Evolutionary conservation across 768 basidiomycete genomes (phyloP), one percentile per base, ranked within the genome.

Genomic region (Podaxis rugospora): DNA sequence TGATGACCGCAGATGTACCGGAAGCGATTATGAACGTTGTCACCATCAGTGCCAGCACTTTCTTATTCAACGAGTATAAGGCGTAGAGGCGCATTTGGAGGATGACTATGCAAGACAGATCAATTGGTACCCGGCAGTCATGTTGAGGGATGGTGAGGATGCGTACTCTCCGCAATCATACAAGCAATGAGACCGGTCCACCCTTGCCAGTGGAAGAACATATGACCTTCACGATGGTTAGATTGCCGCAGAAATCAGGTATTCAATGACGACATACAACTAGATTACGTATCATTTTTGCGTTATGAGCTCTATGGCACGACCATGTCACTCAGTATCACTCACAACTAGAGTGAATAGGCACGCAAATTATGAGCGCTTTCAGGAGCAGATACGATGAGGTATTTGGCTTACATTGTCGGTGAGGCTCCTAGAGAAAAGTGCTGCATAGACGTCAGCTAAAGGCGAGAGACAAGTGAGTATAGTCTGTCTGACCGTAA

Each of bases 51-150:
- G 69, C 69, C 3, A 88, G 75, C 16, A 87, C 67, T 55, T 72
- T 78, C 65, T 80, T 83, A 70, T 83, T 76, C 23, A 83, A 67
- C 52, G 78, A 79, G 67, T 85, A 86, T 63, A 87, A 71, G 1
- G 84, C 86, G 68, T 84, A 86, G n/a, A 87, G 68, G 28, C 86
- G 81, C 71, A 84, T 80, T 71, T 85, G 84, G 14, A 86, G 74
- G 62, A 86, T 84, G 42, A 80, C 84, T 86, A 46, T 9, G 27
- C 25, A 28, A 42, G 1, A 13, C 14, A 23, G 18, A 23, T 11
- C 2, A 23, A 9, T 49, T 13, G 23, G 25, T 11, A 11, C 2
- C 9, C 7, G 47, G 1, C 25, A 18, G n/a, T 7, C 42, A 44
- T 18, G 9, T 10, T 3, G 21, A 2, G 7, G 9, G 11, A 3